Percentiles rank a stretch among this genome's conserved stretches.
Evolutionary conservation across 2,329 filamentous ascomycete species (phyloP).

Genomic region (Ophiostoma himal-ulmi): DNA sequence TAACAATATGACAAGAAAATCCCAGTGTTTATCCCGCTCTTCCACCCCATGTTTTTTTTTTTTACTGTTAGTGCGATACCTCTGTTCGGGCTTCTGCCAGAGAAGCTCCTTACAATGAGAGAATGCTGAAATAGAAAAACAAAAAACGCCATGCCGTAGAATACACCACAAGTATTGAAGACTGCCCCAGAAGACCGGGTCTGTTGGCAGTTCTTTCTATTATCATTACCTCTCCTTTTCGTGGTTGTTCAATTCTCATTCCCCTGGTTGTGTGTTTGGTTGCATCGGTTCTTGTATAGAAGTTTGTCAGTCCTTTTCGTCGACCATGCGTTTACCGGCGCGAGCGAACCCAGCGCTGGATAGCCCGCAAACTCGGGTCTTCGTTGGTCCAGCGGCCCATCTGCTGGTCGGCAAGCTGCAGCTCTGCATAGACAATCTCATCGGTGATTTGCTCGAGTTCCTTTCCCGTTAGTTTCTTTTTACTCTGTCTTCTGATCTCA

Average conservation of each 20-base stretch:
- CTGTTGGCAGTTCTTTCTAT: neutral
- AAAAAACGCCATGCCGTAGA: neutral
- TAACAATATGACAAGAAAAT: neutral
- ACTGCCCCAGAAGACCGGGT: neutral
- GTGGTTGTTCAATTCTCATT: neutral
- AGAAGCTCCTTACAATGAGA: neutral
- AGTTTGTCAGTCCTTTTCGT: too few relatives aligned
- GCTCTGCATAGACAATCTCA: conserved; percentile 51
- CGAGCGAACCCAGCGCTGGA: conserved; percentile 54
- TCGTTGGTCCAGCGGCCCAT: conserved; percentile 59
- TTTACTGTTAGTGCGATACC: neutral
- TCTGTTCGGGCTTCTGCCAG: neutral
- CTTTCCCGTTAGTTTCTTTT: neutral
- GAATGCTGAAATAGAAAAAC: neutral
- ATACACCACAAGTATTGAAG: neutral
- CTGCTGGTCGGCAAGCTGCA: conserved; percentile 47
- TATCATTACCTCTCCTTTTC: conserved; percentile 11
- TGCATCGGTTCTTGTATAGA: too few relatives aligned
- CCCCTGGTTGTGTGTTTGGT: neutral
- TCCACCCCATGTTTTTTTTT: neutral
- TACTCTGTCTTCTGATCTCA: neutral
- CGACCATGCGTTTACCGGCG: conserved; percentile 29
- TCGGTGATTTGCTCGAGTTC: conserved; percentile 55
- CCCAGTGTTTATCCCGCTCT: neutral
- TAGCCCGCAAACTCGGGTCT: conserved; percentile 52